Evolutionary conservation across 2,329 filamentous ascomycete genomes (phyloP).

Genomic region (Trichoderma gracile): DNA sequence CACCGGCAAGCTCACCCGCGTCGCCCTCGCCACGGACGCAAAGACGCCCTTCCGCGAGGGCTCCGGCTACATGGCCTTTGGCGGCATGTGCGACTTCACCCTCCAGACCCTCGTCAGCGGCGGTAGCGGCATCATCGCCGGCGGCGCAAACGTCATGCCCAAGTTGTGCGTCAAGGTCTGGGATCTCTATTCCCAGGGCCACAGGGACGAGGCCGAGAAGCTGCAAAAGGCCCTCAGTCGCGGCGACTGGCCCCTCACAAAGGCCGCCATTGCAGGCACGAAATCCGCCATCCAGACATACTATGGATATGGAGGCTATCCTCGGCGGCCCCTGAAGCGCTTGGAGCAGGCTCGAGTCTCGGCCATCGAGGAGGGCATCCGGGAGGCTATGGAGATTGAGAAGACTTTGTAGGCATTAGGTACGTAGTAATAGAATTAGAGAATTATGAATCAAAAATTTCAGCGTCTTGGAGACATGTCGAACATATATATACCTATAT

Average conservation of each 20-base stretch:
- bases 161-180: constrained; percentile 78
- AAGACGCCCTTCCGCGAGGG: constrained; percentile 62
- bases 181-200: constrained; percentile 72
- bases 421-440: neutral
- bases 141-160: constrained; percentile 81
- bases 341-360: constrained; percentile 58
- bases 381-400: constrained; percentile 68
- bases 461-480: too few relatives aligned
- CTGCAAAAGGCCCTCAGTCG: constrained; percentile 76
- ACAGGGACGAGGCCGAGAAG: constrained; percentile 71
- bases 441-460: neutral
- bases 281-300: constrained; percentile 80
- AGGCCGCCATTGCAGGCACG: constrained; percentile 80
- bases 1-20: constrained; percentile 83
- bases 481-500: too few relatives aligned
- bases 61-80: constrained; percentile 79
- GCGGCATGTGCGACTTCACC: constrained; percentile 85
- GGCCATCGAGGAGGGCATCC: constrained; percentile 56
- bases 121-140: constrained; percentile 81
- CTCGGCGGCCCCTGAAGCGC: constrained; percentile 70
- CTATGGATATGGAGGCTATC: constrained; percentile 78
- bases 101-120: constrained; percentile 77
- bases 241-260: constrained; percentile 81
- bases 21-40: constrained; percentile 71
- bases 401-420: constrained; percentile 44